These are phyloP conservation scores for Talaromyces sp. DNA, from an alignment of 2,329 filamentous ascomycete genomes.

Conservation along the genomic window DNA sequence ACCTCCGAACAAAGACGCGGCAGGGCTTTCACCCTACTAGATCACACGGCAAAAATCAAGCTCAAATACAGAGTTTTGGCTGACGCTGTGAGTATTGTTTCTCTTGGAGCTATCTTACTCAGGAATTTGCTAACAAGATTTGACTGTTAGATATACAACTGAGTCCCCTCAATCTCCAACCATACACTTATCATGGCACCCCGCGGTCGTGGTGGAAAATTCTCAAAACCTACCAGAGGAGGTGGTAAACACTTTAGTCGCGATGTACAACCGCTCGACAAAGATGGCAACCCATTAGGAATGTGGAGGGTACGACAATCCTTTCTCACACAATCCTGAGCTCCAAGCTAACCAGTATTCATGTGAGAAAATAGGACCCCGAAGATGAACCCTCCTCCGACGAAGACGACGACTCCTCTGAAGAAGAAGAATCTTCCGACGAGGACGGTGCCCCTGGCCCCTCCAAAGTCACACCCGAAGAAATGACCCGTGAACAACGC, in stretches of 20 bases:
- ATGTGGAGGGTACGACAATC: constrained; percentile 91
- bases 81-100: neutral
- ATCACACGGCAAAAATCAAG: constrained; percentile 8
- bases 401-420: constrained; percentile 50
- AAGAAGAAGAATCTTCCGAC: constrained; percentile 49
- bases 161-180: neutral
- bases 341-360: no score
- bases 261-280: constrained; percentile 82
- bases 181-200: constrained; percentile 20
- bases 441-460: constrained; percentile 46
- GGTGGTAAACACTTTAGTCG: constrained; percentile 92
- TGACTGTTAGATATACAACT: neutral
- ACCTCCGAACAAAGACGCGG: neutral
- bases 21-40: neutral
- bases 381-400: constrained; percentile 41
- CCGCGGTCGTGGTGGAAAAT: constrained; percentile 23
- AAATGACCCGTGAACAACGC: constrained; percentile 81
- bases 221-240: constrained; percentile 24
- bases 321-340: no score
- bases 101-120: neutral
- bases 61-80: neutral
- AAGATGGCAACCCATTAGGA: constrained; percentile 81
- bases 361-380: constrained; percentile 38
- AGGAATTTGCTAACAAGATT: neutral
- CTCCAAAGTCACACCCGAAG: constrained; percentile 43